phyloP scores from a whole-genome alignment of 805 yeast genomes.

The Zygosaccharomyces rouxii region DNA sequence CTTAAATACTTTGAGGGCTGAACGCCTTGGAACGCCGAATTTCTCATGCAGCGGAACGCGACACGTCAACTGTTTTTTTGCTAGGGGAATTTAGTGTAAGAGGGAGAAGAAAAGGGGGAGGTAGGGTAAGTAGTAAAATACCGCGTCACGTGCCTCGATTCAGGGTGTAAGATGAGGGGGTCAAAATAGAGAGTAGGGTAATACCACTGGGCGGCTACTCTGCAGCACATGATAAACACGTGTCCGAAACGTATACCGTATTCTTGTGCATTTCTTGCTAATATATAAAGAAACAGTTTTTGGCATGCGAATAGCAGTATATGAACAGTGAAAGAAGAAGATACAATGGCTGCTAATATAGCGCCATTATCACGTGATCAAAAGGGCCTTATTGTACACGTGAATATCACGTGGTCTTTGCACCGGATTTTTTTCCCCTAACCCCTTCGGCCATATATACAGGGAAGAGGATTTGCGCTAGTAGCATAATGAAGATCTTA shows the following conservation, averaged over 20 bases:
- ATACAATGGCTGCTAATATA: too few relatives aligned
- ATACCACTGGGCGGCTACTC: too few relatives aligned
- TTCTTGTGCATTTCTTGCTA: too few relatives aligned
- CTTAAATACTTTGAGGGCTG: conserved; percentile 7
- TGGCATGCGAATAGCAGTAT: too few relatives aligned
- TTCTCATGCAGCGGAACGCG: conserved; percentile 4
- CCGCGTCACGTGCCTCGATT: too few relatives aligned
- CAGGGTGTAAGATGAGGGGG: neutral
- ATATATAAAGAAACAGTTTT: too few relatives aligned
- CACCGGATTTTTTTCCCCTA: neutral
- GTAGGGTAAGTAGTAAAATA: neutral
- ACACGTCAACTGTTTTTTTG: conserved; percentile 7
- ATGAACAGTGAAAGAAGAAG: too few relatives aligned
- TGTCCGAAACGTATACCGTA: too few relatives aligned
- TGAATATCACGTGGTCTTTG: neutral
- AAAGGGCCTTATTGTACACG: too few relatives aligned
- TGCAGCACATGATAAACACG: too few relatives aligned
- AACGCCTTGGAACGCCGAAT: conserved; percentile 3
- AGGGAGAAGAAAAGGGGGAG: neutral
- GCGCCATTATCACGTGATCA: too few relatives aligned
- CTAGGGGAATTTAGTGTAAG: neutral
- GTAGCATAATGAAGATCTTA: neutral
- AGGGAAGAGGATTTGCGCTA: neutral
- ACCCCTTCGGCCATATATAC: neutral
- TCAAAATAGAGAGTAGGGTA: neutral